These are phyloP conservation scores for Colletotrichum costaricense DNA, from an alignment of 2,329 filamentous ascomycete species.

Conservation along the genomic window DNA sequence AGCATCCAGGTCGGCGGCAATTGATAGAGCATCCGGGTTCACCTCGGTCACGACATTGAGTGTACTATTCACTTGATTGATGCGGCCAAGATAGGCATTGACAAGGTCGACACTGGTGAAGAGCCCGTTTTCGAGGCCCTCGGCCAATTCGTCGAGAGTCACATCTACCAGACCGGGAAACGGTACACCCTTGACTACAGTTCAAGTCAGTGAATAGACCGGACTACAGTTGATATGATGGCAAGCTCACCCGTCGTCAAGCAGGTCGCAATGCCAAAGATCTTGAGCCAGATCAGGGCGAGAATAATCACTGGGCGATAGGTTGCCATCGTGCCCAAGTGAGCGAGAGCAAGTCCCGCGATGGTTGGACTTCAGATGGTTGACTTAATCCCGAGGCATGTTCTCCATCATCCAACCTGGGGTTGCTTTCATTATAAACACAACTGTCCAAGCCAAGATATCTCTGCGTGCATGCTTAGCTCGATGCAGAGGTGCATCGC, in stretches of 20 bases:
- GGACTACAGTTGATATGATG: neutral
- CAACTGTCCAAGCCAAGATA: neutral
- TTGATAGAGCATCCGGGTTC: slow-evolving; percentile 48
- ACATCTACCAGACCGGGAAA: slow-evolving; percentile 48
- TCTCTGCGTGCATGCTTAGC: slow-evolving; percentile 2
- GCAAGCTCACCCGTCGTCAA: slow-evolving; percentile 21
- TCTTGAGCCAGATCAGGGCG: slow-evolving; percentile 19
- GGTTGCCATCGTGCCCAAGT: neutral
- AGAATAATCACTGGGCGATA: neutral
- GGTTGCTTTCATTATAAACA: neutral
- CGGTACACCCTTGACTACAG: slow-evolving; percentile 14
- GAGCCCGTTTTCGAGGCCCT: slow-evolving; percentile 43
- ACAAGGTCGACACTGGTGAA: slow-evolving; percentile 52
- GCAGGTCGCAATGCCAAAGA: slow-evolving; percentile 9
- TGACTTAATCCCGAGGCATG: too few relatives aligned
- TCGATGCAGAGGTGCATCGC: slow-evolving; percentile 17
- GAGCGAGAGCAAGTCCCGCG: neutral
- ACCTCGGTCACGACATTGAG: slow-evolving; percentile 48
- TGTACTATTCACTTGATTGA: slow-evolving; percentile 39
- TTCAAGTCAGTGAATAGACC: neutral
- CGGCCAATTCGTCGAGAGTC: slow-evolving; percentile 46
- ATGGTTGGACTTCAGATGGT: neutral
- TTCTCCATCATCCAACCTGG: neutral
- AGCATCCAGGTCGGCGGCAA: slow-evolving; percentile 45
- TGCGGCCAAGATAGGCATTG: slow-evolving; percentile 42